Conservation (phyloP, 2,329 filamentous ascomycete genomes). For the Fusarium tricinctum region DNA sequence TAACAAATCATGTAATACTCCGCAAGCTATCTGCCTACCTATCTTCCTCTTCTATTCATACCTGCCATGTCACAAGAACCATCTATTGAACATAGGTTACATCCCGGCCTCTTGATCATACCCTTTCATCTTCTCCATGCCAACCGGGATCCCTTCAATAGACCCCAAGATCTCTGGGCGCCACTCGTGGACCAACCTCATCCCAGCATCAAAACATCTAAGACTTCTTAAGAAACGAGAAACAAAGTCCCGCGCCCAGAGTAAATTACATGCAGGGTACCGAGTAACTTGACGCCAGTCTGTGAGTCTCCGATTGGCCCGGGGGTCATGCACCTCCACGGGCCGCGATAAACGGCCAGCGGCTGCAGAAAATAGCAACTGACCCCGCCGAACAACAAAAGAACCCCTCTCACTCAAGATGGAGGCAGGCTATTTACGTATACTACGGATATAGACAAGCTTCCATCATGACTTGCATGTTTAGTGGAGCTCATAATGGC, state of each 20-base stretch:
- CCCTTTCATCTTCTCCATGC: slow-evolving; percentile 13
- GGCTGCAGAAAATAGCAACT: slow-evolving; percentile 50
- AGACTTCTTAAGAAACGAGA: slow-evolving; percentile 30
- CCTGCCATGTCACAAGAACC: not conserved
- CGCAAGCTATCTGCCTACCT: not conserved
- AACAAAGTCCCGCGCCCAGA: slow-evolving; percentile 27
- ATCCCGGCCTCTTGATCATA: slow-evolving; percentile 13
- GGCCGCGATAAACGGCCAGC: slow-evolving; percentile 48
- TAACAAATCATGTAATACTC: not conserved
- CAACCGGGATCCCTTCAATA: slow-evolving; percentile 16
- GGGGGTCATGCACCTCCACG: slow-evolving; percentile 28
- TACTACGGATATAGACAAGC: slow-evolving; percentile 10
- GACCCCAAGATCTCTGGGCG: slow-evolving; percentile 39
- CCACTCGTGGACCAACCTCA: slow-evolving; percentile 33
- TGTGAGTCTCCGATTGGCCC: slow-evolving; percentile 32
- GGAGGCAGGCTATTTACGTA: slow-evolving; percentile 16
- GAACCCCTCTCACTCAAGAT: slow-evolving; percentile 18
- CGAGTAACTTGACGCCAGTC: slow-evolving; percentile 12
- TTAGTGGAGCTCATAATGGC: slow-evolving; percentile 22
- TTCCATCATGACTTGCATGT: slow-evolving; percentile 44
- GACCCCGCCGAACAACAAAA: slow-evolving; percentile 28
- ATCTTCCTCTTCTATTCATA: not conserved
- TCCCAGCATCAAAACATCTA: slow-evolving; percentile 25
- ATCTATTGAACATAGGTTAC: slow-evolving; percentile 3
- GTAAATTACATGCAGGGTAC: slow-evolving; percentile 29